A percentile compares a stretch with the other conserved stretches of the same genome.
Conservation (phyloP, 371 early-diverging fungal genomes). For the Rhizomucor pusillus region DNA sequence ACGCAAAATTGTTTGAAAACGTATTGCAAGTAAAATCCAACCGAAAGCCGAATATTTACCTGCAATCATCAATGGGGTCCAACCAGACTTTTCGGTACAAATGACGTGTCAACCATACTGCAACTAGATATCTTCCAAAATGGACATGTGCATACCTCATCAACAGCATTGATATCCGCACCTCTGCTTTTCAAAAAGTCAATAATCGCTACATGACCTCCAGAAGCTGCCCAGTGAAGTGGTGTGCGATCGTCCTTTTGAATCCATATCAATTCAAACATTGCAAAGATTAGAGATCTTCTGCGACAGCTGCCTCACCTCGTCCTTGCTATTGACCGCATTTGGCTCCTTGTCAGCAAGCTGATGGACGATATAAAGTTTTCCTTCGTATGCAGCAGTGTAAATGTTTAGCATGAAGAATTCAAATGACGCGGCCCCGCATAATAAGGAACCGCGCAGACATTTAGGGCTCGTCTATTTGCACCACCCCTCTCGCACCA, state of each 20-base stretch:
- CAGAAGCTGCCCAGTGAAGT: conserved; percentile 61
- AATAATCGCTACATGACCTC: conserved; percentile 63
- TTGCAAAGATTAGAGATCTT: too few relatives aligned
- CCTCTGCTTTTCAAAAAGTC: conserved; percentile 63
- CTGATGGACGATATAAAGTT: conserved; percentile 50
- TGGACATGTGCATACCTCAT: conserved; percentile 44
- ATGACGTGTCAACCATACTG: background rate
- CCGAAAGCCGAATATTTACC: too few relatives aligned
- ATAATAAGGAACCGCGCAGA: too few relatives aligned
- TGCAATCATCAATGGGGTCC: conserved; percentile 65
- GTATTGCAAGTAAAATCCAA: too few relatives aligned
- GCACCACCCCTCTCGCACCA: too few relatives aligned
- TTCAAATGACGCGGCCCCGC: too few relatives aligned
- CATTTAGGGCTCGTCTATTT: too few relatives aligned
- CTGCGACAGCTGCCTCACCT: conserved; percentile 20
- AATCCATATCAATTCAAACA: background rate
- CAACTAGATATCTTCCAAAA: too few relatives aligned
- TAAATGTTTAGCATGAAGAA: conserved; percentile 37
- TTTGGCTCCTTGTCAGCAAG: conserved; percentile 47
- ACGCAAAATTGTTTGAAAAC: too few relatives aligned
- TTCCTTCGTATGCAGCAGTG: conserved; percentile 55
- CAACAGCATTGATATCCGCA: conserved; percentile 49
- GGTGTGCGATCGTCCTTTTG: conserved; percentile 35
- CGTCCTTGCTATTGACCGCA: conserved; percentile 50
- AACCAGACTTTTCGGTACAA: conserved; percentile 36